Evolutionary conservation across 1,139 yeast species (phyloP).

Genomic region (Protomyces inundatus): DNA sequence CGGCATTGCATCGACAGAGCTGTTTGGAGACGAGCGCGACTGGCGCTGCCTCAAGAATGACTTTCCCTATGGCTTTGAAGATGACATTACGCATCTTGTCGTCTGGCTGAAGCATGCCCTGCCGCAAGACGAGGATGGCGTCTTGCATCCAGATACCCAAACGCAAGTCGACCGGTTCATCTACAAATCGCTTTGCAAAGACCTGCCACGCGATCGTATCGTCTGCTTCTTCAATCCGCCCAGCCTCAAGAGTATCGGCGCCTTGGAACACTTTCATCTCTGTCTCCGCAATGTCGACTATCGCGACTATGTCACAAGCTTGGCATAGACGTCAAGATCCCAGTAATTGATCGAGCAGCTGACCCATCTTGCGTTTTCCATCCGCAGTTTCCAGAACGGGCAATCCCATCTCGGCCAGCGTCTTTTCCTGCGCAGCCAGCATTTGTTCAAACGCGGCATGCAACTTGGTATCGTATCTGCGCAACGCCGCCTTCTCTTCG

Average conservation of each 20-base stretch:
- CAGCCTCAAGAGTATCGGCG: constrained; percentile 16
- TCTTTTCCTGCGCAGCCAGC: not conserved
- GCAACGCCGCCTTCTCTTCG: not conserved
- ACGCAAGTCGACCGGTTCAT: constrained; percentile 2
- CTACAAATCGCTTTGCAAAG: not conserved
- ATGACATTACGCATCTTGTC: constrained; percentile 41
- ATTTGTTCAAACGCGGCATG: not conserved
- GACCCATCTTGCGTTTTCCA: not conserved
- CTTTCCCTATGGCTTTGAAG: constrained; percentile 43
- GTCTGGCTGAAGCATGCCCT: constrained; percentile 43
- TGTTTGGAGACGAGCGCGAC: constrained; percentile 36
- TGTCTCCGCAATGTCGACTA: constrained; percentile 2
- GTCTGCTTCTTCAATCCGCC: constrained; percentile 20
- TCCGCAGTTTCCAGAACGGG: not conserved
- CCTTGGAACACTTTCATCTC: constrained; percentile 26
- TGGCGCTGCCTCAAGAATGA: constrained; percentile 41
- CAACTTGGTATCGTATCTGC: not conserved
- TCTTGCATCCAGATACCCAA: not conserved
- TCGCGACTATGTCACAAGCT: not conserved
- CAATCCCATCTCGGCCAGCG: not conserved
- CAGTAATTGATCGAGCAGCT: not conserved
- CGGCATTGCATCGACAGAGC: not conserved
- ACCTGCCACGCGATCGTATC: not conserved
- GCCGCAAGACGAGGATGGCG: not conserved
- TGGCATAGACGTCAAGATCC: not conserved